phyloP scores from a whole-genome alignment of 1,284 basidiomycete species.

The Rhodofomes roseus region DNA sequence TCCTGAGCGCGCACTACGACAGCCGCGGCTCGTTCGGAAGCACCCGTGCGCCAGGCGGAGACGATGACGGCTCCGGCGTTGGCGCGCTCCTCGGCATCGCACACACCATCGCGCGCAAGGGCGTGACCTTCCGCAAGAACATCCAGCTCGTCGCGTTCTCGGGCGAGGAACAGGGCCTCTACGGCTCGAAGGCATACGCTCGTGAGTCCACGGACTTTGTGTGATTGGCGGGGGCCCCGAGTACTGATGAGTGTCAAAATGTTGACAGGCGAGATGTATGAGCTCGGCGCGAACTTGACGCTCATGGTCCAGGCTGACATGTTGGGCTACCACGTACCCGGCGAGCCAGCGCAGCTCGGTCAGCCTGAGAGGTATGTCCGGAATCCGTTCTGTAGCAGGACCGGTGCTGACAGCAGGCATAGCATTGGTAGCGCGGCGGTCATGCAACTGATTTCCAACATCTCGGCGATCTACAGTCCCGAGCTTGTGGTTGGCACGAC shows the following conservation, averaged over 20 bases:
- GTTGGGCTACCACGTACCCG: conserved; percentile 73
- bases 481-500: conserved; percentile 80
- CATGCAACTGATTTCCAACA: conserved; percentile 66
- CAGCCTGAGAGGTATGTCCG: conserved; percentile 57
- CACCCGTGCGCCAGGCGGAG: conserved; percentile 65
- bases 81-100: conserved; percentile 76
- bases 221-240: not conserved
- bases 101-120: conserved; percentile 57
- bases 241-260: not conserved
- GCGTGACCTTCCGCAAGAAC: conserved; percentile 61
- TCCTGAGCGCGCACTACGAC: conserved; percentile 84
- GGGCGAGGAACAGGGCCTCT: conserved; percentile 69
- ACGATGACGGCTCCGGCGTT: conserved; percentile 83
- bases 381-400: not conserved
- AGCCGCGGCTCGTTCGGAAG: conserved; percentile 83
- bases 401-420: not conserved
- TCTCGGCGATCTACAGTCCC: conserved; percentile 76
- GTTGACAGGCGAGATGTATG: conserved; percentile 49
- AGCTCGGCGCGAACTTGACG: conserved; percentile 60
- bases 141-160: conserved; percentile 70
- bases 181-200: conserved; percentile 65
- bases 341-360: conserved; percentile 78
- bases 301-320: conserved; percentile 89
- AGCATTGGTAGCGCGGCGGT: conserved; percentile 81
- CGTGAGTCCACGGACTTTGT: conserved; percentile 36